Conservation (phyloP, 2,329 filamentous ascomycete species). For the Claviceps cyperi region DNA sequence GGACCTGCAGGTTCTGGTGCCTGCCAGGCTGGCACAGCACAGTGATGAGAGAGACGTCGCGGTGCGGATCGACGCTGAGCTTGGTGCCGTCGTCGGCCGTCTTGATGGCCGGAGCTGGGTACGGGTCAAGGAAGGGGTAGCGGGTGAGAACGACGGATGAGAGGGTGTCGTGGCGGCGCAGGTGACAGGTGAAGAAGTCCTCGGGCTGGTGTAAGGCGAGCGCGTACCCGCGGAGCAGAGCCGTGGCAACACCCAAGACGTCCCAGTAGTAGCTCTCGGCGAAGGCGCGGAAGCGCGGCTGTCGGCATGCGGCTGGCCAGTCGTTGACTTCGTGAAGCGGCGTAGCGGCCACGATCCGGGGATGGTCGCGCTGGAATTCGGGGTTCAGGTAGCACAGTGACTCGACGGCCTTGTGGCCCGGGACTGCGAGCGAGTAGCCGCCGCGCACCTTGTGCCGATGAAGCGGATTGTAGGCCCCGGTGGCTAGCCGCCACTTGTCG, state of each 20-base stretch:
- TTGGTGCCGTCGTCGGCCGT: slow-evolving; percentile 7
- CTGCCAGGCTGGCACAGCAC: slow-evolving; percentile 7
- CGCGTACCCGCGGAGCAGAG: slow-evolving; percentile 6
- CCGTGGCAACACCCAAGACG: slow-evolving; percentile 3
- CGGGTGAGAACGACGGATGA: slow-evolving; percentile 8
- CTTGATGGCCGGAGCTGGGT: slow-evolving; percentile 7
- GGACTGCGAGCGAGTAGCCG: slow-evolving; percentile 2
- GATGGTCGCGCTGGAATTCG: slow-evolving; percentile 1
- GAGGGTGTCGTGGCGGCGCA: slow-evolving; percentile 4
- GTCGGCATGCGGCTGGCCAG: slow-evolving; percentile 6
- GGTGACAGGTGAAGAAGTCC: slow-evolving; percentile 6
- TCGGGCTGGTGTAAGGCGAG: slow-evolving; percentile 5
- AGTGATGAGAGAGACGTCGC: slow-evolving; percentile 7
- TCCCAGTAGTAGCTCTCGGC: slow-evolving; percentile 7
- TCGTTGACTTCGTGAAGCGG: slow-evolving; percentile 7
- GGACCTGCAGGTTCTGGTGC: slow-evolving; percentile 7
- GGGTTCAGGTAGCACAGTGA: slow-evolving; percentile 1
- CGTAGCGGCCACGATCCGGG: slow-evolving; percentile 4
- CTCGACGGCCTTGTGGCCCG: slow-evolving; percentile 1
- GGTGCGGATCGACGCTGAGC: slow-evolving; percentile 7
- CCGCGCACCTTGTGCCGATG: slow-evolving; percentile 4
- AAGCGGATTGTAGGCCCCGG: slow-evolving; percentile 5
- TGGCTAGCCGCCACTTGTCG: slow-evolving; percentile 6
- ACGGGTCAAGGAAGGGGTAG: slow-evolving; percentile 6
- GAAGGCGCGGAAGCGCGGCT: slow-evolving; percentile 6